Base-by-base conservation (phyloP, 2,329 filamentous ascomycete species). In the Colletotrichum spinosum region DNA sequence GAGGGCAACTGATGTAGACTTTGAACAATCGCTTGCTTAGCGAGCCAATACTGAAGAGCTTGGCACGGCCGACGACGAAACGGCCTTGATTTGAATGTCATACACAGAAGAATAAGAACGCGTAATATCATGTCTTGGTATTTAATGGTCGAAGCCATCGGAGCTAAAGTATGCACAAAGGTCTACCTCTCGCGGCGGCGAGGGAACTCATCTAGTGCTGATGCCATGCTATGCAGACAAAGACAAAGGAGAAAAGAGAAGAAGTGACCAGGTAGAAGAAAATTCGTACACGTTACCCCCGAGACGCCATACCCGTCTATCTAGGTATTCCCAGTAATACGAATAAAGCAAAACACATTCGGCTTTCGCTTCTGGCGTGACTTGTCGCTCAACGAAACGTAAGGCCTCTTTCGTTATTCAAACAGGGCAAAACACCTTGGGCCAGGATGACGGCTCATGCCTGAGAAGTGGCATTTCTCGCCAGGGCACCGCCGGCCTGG, bases 291-390 rank as follows among this genome's bases (percentile, higher is more conserved):
- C 39, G 44, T 65, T 50, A 50, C 44, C 39, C 34, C 56, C 49
- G 51, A 51, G 52, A 61, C 61, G 61, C 61, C 61, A 61, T 65
- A 65, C 44, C 56, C 57, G 44, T 65, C 61, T 65, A 61, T 65
- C 39, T 60, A 60, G 51, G 61, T 65, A 65, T 55, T 34, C 34
- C 15, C 34, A 51, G 17, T 41, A 5, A 10, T 41, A 41, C 4
- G 9, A 13, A 48, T 37, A 46, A 38, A 37, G 11, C 15, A 39
- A 62, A 62, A 42, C 38, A 34, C 58, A 62, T 11, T 25, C 15
- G 42, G 52, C 41, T 39, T 48, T 46, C 25, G 25, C 42, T 44
- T 13, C 42, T 44, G 8, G 13, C 42, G 33, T 13, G 41, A 34
- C 59, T 57, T 45, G 33, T 44, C 4, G 17, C 56, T 42, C 2